Conservation (phyloP, 2,329 filamentous ascomycete genomes). For the Lasiodiplodia gonubiensis region DNA sequence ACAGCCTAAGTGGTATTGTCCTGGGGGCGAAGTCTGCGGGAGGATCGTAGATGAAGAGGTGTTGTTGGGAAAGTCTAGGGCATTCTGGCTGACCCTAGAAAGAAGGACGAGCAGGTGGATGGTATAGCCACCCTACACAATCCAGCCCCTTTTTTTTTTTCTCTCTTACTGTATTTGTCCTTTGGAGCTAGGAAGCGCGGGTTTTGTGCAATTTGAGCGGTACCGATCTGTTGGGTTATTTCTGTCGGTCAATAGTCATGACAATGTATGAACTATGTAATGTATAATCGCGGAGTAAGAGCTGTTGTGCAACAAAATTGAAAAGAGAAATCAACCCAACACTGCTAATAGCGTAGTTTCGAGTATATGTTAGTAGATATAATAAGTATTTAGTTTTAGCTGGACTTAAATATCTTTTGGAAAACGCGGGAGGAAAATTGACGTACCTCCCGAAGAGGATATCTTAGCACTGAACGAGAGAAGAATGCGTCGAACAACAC, state of each 20-base stretch:
- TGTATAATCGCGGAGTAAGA: not conserved
- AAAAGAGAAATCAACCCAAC: not conserved
- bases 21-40: no score
- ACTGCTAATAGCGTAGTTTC: no score
- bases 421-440: not conserved
- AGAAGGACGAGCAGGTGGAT: not conserved
- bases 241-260: not conserved
- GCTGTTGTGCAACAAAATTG: not conserved
- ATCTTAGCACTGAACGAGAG: not conserved
- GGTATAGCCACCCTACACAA: not conserved
- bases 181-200: not conserved
- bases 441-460: not conserved
- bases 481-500: not conserved
- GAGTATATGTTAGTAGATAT: not conserved
- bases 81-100: no score
- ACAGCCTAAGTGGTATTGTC: not conserved
- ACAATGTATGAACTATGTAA: not conserved
- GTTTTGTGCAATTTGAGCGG: not conserved
- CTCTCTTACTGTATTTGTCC: not conserved
- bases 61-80: no score
- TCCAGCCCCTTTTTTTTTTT: not conserved
- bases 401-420: not conserved
- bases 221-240: not conserved
- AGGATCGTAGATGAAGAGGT: no score
- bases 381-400: not conserved